phyloP scores from a whole-genome alignment of 2,329 filamentous ascomycete species.

The Elsinoe ampelina region DNA sequence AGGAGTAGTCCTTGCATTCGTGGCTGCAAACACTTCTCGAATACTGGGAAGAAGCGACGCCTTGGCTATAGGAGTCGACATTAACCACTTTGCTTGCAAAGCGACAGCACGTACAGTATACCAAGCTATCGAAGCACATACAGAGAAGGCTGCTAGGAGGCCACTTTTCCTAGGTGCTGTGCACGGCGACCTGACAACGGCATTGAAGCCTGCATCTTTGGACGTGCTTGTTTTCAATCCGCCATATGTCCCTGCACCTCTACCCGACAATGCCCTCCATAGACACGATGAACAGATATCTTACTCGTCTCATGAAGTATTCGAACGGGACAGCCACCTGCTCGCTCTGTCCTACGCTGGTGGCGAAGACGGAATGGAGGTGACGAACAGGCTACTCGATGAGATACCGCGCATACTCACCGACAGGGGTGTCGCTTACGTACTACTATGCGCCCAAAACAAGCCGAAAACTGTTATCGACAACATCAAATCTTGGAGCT shows the following conservation, averaged over 20 bases:
- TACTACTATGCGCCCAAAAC: conserved; percentile 86
- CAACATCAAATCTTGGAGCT: conserved; percentile 49
- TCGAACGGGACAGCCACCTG: conserved; percentile 74
- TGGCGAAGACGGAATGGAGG: conserved; percentile 86
- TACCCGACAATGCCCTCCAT: conserved; percentile 33
- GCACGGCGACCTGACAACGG: conserved; percentile 59
- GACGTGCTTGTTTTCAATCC: conserved; percentile 95
- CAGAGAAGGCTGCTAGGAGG: not conserved
- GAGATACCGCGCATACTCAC: conserved; percentile 57
- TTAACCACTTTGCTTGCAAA: conserved; percentile 73
- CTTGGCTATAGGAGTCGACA: conserved; percentile 68
- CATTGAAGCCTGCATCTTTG: conserved; percentile 50
- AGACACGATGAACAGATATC: conserved; percentile 14
- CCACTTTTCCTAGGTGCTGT: conserved; percentile 54
- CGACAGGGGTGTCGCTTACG: conserved; percentile 68
- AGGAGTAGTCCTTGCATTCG: conserved; percentile 85
- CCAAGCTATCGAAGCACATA: conserved; percentile 35
- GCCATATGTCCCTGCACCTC: conserved; percentile 67
- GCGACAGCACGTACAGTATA: conserved; percentile 63
- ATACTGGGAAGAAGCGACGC: conserved; percentile 66
- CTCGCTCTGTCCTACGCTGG: conserved; percentile 83
- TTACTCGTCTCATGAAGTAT: conserved; percentile 31
- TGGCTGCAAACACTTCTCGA: conserved; percentile 60
- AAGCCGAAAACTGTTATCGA: conserved; percentile 64
- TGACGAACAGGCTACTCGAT: conserved; percentile 68